Base-by-base conservation (phyloP, 768 basidiomycete genomes). In the Kwoniella pini region DNA sequence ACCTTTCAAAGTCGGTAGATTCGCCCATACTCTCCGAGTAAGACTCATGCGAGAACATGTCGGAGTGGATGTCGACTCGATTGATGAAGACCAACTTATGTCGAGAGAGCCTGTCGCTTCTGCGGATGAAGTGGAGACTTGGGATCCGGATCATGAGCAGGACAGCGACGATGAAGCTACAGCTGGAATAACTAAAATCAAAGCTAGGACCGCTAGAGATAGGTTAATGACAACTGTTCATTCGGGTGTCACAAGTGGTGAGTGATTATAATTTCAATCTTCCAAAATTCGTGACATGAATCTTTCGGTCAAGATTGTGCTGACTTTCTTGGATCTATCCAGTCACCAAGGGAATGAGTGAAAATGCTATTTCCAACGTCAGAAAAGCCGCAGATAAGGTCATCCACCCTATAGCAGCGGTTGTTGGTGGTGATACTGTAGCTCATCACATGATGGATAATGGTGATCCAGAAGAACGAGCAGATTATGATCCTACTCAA, bases 1-100 rank as follows among this genome's bases (percentile, higher is more conserved):
- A 68, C 90, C 93, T 0, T 98, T 89, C 82, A 86, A 91, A 83
- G 95, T 98, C 60, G 96, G 96, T 19, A 88, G 95, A 24, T 99
- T 96, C 78, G 93, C 95, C 1, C 96, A 99, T 78, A 89, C 89
- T 2, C 83, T 99, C 11, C 88, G 96, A 5, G 83, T 98, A 45
- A 86, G 95, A 17, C 81, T 99, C 62, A 99, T 99, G 96, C 84
- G 89, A 64, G 96, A 99, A 74, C 96, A 99, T 75, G 82, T 96
- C 60, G 96, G 96, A 2, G 83, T 98, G 57, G 92, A 99, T 75
- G 93, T 97, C 28, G 96, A 99, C 74, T 83, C 85, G 1, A 81
- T 96, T 68, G 84, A 85, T 43, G 88, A 92, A 66, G 88, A 89
- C 53, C 86, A 89, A 52, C 78, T 87, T 19, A 84, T 84, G 82